phyloP scores from a whole-genome alignment of 202 grass and related monocot species.

The Sporobolus alterniflorus region DNA sequence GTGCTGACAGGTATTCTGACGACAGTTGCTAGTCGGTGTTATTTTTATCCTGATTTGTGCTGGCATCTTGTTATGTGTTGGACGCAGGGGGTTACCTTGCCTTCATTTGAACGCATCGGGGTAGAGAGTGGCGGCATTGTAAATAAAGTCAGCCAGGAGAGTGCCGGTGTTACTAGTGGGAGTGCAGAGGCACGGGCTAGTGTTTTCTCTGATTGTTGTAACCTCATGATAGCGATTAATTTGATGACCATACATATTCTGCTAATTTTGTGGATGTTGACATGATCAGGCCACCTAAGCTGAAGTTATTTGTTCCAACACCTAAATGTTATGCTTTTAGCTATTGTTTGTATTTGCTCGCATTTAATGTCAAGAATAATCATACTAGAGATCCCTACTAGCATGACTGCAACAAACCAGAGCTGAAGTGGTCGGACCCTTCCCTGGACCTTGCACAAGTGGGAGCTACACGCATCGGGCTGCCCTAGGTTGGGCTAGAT shows the following conservation, averaged over 20 bases:
- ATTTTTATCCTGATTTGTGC: slow-evolving; percentile 28
- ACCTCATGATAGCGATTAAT: slow-evolving; percentile 4
- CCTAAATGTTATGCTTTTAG: not conserved
- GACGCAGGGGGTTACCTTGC: slow-evolving; percentile 59
- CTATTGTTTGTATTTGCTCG: not conserved
- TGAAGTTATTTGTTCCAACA: slow-evolving; percentile 16
- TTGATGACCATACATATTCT: not conserved
- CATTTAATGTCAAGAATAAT: slow-evolving; percentile 7
- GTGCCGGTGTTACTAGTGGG: slow-evolving; percentile 14
- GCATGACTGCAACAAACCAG: slow-evolving; percentile 13
- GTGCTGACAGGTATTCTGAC: not conserved
- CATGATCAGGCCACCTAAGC: slow-evolving; percentile 17
- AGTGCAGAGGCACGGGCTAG: slow-evolving; percentile 39
- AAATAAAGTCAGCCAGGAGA: slow-evolving; percentile 15
- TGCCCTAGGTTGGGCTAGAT: not conserved
- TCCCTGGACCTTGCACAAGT: too few relatives aligned
- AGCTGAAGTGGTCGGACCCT: too few relatives aligned
- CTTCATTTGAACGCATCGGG: slow-evolving; percentile 31
- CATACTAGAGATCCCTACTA: slow-evolving; percentile 10
- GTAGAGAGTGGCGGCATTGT: slow-evolving; percentile 13
- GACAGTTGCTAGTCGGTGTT: slow-evolving; percentile 27
- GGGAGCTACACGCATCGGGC: too few relatives aligned
- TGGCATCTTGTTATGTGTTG: slow-evolving; percentile 23
- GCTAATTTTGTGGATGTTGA: slow-evolving; percentile 30
- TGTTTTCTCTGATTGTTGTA: slow-evolving; percentile 18